Base-by-base conservation (phyloP, 192 early-diverging fungal genomes). In the Funneliformis geosporum region DNA sequence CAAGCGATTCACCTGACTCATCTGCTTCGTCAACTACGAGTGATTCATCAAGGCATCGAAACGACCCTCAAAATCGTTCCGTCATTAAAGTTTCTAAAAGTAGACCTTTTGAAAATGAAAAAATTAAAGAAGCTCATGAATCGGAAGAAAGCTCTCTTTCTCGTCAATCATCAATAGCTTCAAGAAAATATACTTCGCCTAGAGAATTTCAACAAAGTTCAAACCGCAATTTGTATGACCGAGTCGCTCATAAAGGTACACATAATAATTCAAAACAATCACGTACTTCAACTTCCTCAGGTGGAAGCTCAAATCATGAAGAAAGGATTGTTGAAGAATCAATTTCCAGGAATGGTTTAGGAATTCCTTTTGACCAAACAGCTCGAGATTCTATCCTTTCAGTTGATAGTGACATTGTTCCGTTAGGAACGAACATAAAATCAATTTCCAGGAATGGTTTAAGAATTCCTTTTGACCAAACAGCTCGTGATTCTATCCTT, bases 321-420 rank as follows among this genome's bases (percentile, higher is more conserved):
- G 59, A 21, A 21, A 16, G 59, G 16, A n/a, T 18, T 16, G 23
- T n/a, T 33, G 14, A 25, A 28, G 64, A 66, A 27, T 4, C 11
- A 66, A 38, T 16, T 7, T 7, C 12, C 25, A 66, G 64, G 12
- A 27, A 21, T 6, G 16, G 16, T 27, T 66, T 66, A 66, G 16
- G 1, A 28, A 1, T 33, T 8, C 25, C 25, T 1, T 1, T 7
- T 38, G 33, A 66, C 18, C 16, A 14, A 38, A 28, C 9, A 25
- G 27, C 64, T 66, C 64, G 64, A 38, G 25, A 3, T 2, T 66
- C 64, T 33, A 28, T 66, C 5, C 28, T 38, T 66, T 73, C 72
- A 5, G 18, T 28, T 8, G 44, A 73, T 55, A 46, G 72, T 73
- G 72, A 73, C 59, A 46, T 46, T 27, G 18, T 73, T 55, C 72